phyloP scores from a whole-genome alignment of 2,329 filamentous ascomycete species.

The Diplocarpon rosae region DNA sequence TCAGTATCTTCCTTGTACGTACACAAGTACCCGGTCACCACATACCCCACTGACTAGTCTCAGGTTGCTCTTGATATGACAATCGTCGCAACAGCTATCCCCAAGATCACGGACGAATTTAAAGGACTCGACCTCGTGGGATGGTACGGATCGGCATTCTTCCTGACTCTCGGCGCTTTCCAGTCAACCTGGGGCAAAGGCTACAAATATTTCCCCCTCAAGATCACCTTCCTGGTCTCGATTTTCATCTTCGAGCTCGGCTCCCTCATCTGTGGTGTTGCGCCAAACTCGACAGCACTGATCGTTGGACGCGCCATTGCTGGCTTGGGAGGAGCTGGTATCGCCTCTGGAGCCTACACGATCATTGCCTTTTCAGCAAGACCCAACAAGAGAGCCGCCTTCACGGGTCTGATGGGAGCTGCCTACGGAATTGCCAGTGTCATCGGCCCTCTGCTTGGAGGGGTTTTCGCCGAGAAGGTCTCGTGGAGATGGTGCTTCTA shows the following conservation, averaged over 20 bases:
- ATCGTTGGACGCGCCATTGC: constrained; percentile 29
- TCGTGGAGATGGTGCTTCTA: constrained; percentile 30
- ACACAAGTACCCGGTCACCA: neutral
- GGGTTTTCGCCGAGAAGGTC: constrained; percentile 29
- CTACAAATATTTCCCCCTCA: constrained; percentile 28
- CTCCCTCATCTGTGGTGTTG: constrained; percentile 29
- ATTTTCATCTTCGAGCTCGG: constrained; percentile 31
- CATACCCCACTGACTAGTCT: constrained; percentile 1
- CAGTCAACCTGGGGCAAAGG: constrained; percentile 26
- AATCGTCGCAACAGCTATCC: constrained; percentile 46
- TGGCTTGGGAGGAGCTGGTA: constrained; percentile 27
- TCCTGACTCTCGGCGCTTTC: constrained; percentile 35
- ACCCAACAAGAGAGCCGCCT: constrained; percentile 27
- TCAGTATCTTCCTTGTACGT: constrained; percentile 36
- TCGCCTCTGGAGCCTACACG: constrained; percentile 32
- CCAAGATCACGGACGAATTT: constrained; percentile 42
- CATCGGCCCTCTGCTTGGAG: constrained; percentile 29
- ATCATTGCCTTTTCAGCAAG: constrained; percentile 32
- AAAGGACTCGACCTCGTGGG: constrained; percentile 36
- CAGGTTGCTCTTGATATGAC: constrained; percentile 33
- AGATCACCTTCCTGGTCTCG: constrained; percentile 24
- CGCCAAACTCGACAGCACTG: constrained; percentile 27
- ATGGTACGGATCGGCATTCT: constrained; percentile 49
- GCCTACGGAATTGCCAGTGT: constrained; percentile 23
- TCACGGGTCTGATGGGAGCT: constrained; percentile 28